These are phyloP conservation scores for Lachancea lanzarotensis DNA, from an alignment of 805 yeast species.

Conservation along the genomic window DNA sequence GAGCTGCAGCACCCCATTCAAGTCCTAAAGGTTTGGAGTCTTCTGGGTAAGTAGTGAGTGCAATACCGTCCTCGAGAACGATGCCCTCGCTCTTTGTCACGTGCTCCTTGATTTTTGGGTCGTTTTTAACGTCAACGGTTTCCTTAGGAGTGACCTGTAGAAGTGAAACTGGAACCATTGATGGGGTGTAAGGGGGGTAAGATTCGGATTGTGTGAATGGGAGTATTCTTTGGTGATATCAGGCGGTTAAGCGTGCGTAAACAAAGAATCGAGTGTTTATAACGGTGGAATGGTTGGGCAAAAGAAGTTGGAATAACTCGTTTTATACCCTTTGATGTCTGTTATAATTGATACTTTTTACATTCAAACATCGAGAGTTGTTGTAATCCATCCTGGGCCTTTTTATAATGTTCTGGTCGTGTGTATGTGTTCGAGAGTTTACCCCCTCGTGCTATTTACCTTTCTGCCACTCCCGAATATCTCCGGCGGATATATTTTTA, in stretches of 20 bases:
- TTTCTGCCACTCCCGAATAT: neutral
- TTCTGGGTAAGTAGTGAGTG: conserved; percentile 47
- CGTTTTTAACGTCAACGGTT: neutral
- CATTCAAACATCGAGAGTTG: too few species aligned
- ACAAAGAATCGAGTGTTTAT: too few species aligned
- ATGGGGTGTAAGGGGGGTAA: too few species aligned
- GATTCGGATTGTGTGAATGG: neutral
- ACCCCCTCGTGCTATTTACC: neutral
- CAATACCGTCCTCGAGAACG: conserved; percentile 24
- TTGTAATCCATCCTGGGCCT: neutral
- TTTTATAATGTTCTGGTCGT: neutral
- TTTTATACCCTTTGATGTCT: too few species aligned
- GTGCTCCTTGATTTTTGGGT: too few species aligned
- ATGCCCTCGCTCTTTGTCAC: neutral
- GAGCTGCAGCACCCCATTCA: conserved; percentile 48
- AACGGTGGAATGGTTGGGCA: too few species aligned
- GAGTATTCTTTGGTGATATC: neutral
- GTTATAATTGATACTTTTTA: too few species aligned
- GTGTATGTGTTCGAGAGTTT: too few species aligned
- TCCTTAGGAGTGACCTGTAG: neutral
- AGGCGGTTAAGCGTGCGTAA: neutral
- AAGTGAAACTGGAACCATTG: neutral
- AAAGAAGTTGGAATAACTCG: too few species aligned
- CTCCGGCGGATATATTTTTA: neutral
- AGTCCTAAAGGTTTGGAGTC: conserved; percentile 46